These are phyloP conservation scores for Cryptosporidium sp. DNA, from an alignment of 169 alveolate genomes.

Conservation along the genomic window DNA sequence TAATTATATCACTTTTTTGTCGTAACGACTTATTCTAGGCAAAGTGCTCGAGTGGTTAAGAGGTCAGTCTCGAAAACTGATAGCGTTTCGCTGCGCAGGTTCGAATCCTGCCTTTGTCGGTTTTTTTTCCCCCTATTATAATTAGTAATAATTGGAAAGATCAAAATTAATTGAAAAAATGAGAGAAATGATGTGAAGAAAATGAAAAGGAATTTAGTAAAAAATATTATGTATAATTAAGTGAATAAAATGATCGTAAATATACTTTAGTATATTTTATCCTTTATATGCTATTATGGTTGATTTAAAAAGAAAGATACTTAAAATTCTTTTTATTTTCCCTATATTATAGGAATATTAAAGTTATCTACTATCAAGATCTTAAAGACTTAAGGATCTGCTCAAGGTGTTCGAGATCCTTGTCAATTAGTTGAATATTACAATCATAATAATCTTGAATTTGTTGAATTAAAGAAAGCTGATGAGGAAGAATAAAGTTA, in stretches of 20 bases:
- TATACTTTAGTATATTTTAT: neutral
- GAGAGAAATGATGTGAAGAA: no score
- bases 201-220: neutral
- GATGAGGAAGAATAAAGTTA: conserved; percentile 81
- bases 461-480: conserved; percentile 38
- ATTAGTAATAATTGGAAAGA: no score
- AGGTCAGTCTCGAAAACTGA: conserved; percentile 78
- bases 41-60: conserved; percentile 78
- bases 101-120: conserved; percentile 78
- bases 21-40: neutral
- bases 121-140: neutral
- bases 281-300: neutral
- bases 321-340: neutral
- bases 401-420: conserved; percentile 71
- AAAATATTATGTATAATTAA: neutral
- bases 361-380: neutral
- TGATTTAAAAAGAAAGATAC: neutral
- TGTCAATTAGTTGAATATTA: conserved; percentile 57
- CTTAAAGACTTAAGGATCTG: conserved; percentile 53
- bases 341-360: no score
- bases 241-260: neutral
- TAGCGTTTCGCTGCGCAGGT: conserved; percentile 78
- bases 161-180: neutral
- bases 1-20: neutral
- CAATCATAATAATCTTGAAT: conserved; percentile 57